A percentile compares a stretch with the other conserved stretches of the same genome.
phyloP scores from a whole-genome alignment of 768 basidiomycete species.

The Stropharia rugosoannulata region DNA sequence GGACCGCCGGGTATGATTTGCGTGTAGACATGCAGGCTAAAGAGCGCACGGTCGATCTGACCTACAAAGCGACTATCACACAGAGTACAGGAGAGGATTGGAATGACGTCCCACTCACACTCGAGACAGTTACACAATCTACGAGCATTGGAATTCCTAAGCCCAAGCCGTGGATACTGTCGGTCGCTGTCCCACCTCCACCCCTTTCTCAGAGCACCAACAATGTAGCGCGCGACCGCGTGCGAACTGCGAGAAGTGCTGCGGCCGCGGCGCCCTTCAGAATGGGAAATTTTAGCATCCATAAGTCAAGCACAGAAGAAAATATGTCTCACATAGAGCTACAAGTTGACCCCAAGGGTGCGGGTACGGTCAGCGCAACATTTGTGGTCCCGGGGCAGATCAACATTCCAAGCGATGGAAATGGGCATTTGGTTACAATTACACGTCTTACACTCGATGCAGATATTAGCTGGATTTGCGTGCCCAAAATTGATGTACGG shows the following conservation, averaged over 20 bases:
- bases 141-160: not conserved
- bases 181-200: not conserved
- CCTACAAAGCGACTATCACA: conserved; percentile 37
- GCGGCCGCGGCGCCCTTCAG: not conserved
- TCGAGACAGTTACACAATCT: conserved; percentile 25
- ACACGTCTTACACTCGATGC: conserved; percentile 26
- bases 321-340: not conserved
- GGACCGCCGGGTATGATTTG: conserved; percentile 37
- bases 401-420: conserved; percentile 27
- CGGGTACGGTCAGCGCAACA: conserved; percentile 21
- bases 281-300: not conserved
- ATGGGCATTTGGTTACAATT: conserved; percentile 30
- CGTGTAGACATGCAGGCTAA: conserved; percentile 34
- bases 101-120: conserved; percentile 31
- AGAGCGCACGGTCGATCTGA: conserved; percentile 26
- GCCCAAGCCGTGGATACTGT: conserved; percentile 1
- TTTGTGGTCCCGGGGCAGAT: conserved; percentile 28
- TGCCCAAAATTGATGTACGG: conserved; percentile 30
- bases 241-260: not conserved
- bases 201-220: not conserved
- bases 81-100: conserved; percentile 42
- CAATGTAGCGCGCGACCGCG: not conserved
- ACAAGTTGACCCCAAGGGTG: conserved; percentile 19
- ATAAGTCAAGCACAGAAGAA: not conserved
- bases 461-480: conserved; percentile 28